Evolutionary conservation across 1,284 basidiomycete species (phyloP), one percentile per base, ranked within the genome.

Genomic region (Lentinula novae-zelandiae): DNA sequence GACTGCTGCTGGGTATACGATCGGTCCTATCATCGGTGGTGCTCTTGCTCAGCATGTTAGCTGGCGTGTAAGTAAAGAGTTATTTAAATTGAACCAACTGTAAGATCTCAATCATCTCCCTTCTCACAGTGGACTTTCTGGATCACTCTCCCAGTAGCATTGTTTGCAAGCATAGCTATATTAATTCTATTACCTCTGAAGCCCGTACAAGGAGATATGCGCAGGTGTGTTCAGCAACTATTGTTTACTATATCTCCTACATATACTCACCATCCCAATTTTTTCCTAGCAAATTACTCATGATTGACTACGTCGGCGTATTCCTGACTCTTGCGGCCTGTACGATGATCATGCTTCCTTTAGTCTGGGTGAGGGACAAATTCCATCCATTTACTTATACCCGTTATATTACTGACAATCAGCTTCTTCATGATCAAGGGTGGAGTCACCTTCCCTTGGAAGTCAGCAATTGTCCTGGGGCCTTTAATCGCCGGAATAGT

Each of bases 371-470:
- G 51, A 13, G 62, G 27, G 27, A 27, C 42, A 15, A 22, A 31
- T 17, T 27, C 20, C 22, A 15, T 50, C 2, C 27, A 27, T 27
- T 27, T 4, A 27, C 0, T 0, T 27, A 27, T 27, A 27, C 27
- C 27, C 27, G 27, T 27, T 27, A 27, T 27, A 27, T 27, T 27
- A 27, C 27, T 27, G 27, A 13, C 9, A 17, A 20, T 50, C 49
- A 46, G 15, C 52, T 17, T 38, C 9, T 17, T 22, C 17, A 15
- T 15, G 13, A 38, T 42, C 17, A 20, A 86, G 86, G 89, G 86
- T 17, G 89, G 89, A 2, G 79, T 85, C 0, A 83, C 83, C 2
- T 89, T 88, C 65, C 80, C 87, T 6, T 90, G 88, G 87, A 74
- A 70, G 6, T 89, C 87, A 0, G 78, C 84, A 0, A 74, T 82